These are phyloP conservation scores for Blastobotrys attinorum DNA, from an alignment of 805 yeast species.

Conservation along the genomic window DNA sequence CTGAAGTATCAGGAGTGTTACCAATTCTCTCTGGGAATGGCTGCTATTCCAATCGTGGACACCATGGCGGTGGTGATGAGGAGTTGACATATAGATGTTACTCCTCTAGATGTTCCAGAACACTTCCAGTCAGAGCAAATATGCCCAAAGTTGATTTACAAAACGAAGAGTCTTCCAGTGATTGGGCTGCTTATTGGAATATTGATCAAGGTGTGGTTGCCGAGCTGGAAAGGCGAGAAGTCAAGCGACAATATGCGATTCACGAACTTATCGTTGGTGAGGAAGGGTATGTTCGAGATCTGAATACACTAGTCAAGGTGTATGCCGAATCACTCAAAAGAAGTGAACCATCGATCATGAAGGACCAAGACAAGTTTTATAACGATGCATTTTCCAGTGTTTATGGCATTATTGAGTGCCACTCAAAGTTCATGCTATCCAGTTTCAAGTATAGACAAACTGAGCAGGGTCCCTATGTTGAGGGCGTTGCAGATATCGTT, in stretches of 20 bases:
- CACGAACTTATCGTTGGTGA: slow-evolving; percentile 70
- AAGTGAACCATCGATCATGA: slow-evolving; percentile 36
- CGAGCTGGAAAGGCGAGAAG: slow-evolving; percentile 29
- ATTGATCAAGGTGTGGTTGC: slow-evolving; percentile 17
- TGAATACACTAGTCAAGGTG: slow-evolving; percentile 53
- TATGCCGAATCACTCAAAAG: slow-evolving; percentile 39
- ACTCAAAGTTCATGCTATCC: slow-evolving; percentile 44
- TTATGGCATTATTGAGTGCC: slow-evolving; percentile 45
- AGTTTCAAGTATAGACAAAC: slow-evolving; percentile 52
- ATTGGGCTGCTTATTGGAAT: slow-evolving; percentile 25
- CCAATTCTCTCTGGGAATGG: slow-evolving; percentile 29
- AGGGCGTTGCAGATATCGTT: slow-evolving; percentile 55
- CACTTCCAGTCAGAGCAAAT: slow-evolving; percentile 12
- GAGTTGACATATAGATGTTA: slow-evolving; percentile 22
- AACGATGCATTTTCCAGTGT: slow-evolving; percentile 53
- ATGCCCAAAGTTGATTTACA: slow-evolving; percentile 11
- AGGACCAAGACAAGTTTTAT: slow-evolving; percentile 48
- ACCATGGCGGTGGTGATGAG: slow-evolving; percentile 6
- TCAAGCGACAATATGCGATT: slow-evolving; percentile 64
- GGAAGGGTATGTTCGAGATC: slow-evolving; percentile 59
- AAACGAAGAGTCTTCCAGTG: slow-evolving; percentile 14
- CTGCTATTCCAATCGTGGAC: slow-evolving; percentile 23
- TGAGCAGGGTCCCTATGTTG: slow-evolving; percentile 59
- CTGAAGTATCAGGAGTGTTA: slow-evolving; percentile 25
- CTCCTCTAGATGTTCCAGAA: slow-evolving; percentile 22